Evolutionary conservation across 2,329 filamentous ascomycete genomes (phyloP), one percentile per base, ranked within the genome.

Genomic region (Penicillium hordei): DNA sequence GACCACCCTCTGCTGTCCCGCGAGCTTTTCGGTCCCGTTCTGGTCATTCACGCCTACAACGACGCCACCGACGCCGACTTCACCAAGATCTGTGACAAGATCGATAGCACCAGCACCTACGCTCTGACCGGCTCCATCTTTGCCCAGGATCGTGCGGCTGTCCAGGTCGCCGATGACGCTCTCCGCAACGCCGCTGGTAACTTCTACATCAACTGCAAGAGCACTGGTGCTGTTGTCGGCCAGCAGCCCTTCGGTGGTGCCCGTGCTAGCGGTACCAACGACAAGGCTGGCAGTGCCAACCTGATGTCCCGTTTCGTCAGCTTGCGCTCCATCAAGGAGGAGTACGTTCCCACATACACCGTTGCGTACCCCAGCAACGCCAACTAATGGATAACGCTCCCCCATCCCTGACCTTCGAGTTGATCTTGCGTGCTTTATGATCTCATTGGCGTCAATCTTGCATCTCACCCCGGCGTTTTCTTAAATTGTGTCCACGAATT

Each of bases 11-110:
- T 93, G 65, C 81, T 96, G 48, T 86, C 82, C 50, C 88, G 85
- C 38, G 91, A 96, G 76, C 86, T 95, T 60, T 96, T 96, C 74
- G 91, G 91, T 2, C 91, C 91, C 33, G 77, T 95, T 57, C 79
- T 94, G 42, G 84, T 86, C 33, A 77, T 89, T 12, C 86, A 95
- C 75, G 83, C 93, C 61, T 96, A 94, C 78, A 86, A 91, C 60
- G 91, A 96, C 70, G 77, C 76, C 3, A 76, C 78, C 0, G 75
- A 79, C 19, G 71, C 79, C 39, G 83, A 86, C 52, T 90, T 90
- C 71, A 72, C 78, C 44, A 75, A 81, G 38, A 83, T 86, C 60
- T 86, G 83, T 76, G 78, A 83, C 66, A 75, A 73, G 59, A 74
- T 79, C 52, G 76, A 79, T 61, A 64, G 61, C 51, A 79, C 76